These are phyloP conservation scores for Metschnikowia picachoensis DNA, from an alignment of 805 yeast genomes.

Conservation along the genomic window DNA sequence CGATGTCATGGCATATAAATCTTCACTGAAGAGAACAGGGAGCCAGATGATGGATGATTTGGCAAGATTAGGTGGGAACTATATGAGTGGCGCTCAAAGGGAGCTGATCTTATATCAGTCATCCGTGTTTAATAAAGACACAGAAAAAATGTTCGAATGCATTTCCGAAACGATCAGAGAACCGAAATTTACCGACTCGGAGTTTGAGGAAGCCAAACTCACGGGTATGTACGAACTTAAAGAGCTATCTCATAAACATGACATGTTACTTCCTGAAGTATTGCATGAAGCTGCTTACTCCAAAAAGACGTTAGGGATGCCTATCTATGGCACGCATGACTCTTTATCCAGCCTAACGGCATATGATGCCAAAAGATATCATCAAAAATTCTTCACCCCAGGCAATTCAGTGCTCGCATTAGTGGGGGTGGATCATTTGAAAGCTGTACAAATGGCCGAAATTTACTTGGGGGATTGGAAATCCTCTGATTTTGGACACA, in stretches of 20 bases:
- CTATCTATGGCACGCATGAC: slow-evolving; percentile 77
- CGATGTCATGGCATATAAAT: slow-evolving; percentile 83
- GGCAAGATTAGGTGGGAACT: slow-evolving; percentile 86
- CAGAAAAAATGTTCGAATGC: slow-evolving; percentile 70
- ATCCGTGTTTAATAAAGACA: slow-evolving; percentile 83
- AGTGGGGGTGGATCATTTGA: slow-evolving; percentile 74
- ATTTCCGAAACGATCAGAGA: slow-evolving; percentile 72
- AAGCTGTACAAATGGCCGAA: slow-evolving; percentile 61
- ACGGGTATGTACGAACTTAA: slow-evolving; percentile 79
- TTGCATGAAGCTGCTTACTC: slow-evolving; percentile 79
- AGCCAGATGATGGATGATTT: slow-evolving; percentile 69
- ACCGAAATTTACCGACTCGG: slow-evolving; percentile 67
- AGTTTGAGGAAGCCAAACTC: slow-evolving; percentile 65
- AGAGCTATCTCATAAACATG: slow-evolving; percentile 81
- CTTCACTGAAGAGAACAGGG: slow-evolving; percentile 57
- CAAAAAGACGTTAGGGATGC: slow-evolving; percentile 75
- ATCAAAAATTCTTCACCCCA: slow-evolving; percentile 68
- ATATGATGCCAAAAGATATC: slow-evolving; percentile 54
- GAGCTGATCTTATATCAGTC: slow-evolving; percentile 94
- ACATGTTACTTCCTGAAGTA: slow-evolving; percentile 82
- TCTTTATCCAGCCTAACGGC: slow-evolving; percentile 53
- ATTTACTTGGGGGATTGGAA: slow-evolving; percentile 62
- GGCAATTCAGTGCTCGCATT: slow-evolving; percentile 80
- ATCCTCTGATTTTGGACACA: slow-evolving; percentile 8
- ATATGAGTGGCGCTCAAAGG: slow-evolving; percentile 87